Percentiles rank a stretch among this genome's conserved stretches.
These are phyloP conservation scores for Phyllosticta citrichinensis DNA, from an alignment of 2,329 filamentous ascomycete species.

Conservation along the genomic window DNA sequence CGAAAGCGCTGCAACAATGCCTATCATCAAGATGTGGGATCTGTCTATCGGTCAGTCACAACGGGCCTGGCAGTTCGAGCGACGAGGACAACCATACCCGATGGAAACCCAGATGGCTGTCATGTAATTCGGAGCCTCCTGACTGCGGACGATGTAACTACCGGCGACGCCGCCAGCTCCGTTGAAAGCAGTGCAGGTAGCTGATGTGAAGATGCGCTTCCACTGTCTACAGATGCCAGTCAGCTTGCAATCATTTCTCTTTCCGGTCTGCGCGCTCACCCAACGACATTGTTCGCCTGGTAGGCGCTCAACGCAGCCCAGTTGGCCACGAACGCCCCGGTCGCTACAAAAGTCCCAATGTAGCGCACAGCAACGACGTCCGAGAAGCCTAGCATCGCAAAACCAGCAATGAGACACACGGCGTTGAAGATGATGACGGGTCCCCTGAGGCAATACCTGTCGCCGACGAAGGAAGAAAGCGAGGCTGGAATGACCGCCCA, in stretches of 20 bases:
- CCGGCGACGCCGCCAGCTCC: constrained; percentile 56
- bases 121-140: constrained; percentile 52
- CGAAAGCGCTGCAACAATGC: constrained; percentile 42
- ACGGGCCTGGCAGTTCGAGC: not conserved
- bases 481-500: constrained; percentile 56
- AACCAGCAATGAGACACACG: constrained; percentile 50
- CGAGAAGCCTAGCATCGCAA: constrained; percentile 55
- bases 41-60: constrained; percentile 17
- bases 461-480: constrained; percentile 52
- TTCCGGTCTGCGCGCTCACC: constrained; percentile 9
- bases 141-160: constrained; percentile 52
- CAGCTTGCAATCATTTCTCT: constrained; percentile 16
- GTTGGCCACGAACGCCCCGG: constrained; percentile 58
- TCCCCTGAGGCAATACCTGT: constrained; percentile 49
- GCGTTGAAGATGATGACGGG: constrained; percentile 58
- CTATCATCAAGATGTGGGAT: constrained; percentile 51
- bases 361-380: constrained; percentile 52
- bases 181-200: constrained; percentile 50
- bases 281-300: constrained; percentile 50
- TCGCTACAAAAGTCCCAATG: constrained; percentile 54
- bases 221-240: constrained; percentile 40
- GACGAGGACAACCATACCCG: constrained; percentile 27
- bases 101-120: constrained; percentile 61
- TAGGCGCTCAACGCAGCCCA: constrained; percentile 58
- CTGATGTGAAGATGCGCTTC: constrained; percentile 54